Evolutionary conservation across 1,284 basidiomycete species (phyloP).

Genomic region (Megacollybia platyphylla): DNA sequence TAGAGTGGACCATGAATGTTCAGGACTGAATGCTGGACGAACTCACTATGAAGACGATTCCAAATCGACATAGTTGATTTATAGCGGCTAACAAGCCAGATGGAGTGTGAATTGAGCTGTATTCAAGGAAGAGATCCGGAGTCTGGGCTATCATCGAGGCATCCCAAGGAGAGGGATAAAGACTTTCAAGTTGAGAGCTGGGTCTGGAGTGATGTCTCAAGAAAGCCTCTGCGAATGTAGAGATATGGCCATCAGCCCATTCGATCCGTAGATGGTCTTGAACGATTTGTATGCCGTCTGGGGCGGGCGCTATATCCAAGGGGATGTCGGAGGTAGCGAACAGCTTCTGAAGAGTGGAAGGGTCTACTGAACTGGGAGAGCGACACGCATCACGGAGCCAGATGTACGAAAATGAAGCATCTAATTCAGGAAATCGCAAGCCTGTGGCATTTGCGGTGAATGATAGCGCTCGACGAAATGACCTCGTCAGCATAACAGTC

Average conservation of each 20-base stretch:
- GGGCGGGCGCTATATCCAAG: conserved; percentile 24
- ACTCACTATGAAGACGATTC: conserved; percentile 26
- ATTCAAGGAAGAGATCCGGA: conserved; percentile 5
- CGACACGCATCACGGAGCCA: conserved; percentile 15
- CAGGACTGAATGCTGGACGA: not conserved
- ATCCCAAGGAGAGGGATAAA: conserved; percentile 5
- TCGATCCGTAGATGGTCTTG: conserved; percentile 32
- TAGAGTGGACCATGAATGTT: conserved; percentile 1
- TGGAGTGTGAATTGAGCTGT: conserved; percentile 5
- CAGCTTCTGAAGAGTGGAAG: conserved; percentile 67
- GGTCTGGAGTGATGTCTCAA: conserved; percentile 29
- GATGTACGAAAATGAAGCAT: conserved; percentile 11
- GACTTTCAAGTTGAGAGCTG: conserved; percentile 4
- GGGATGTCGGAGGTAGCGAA: conserved; percentile 60
- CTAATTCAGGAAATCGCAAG: conserved; percentile 1
- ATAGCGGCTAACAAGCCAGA: conserved; percentile 14
- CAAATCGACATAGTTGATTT: conserved; percentile 27
- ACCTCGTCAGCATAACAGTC: not conserved
- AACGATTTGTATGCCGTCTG: conserved; percentile 22
- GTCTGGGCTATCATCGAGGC: conserved; percentile 2
- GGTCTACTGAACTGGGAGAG: conserved; percentile 45
- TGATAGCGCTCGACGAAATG: not conserved
- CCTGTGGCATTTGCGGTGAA: not conserved
- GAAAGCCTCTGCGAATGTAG: conserved; percentile 36
- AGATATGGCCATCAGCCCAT: conserved; percentile 50